Percentiles rank a stretch among this genome's conserved stretches.
Evolutionary conservation across 306 rosid species (phyloP).

Genomic region (Benincasa hispida): DNA sequence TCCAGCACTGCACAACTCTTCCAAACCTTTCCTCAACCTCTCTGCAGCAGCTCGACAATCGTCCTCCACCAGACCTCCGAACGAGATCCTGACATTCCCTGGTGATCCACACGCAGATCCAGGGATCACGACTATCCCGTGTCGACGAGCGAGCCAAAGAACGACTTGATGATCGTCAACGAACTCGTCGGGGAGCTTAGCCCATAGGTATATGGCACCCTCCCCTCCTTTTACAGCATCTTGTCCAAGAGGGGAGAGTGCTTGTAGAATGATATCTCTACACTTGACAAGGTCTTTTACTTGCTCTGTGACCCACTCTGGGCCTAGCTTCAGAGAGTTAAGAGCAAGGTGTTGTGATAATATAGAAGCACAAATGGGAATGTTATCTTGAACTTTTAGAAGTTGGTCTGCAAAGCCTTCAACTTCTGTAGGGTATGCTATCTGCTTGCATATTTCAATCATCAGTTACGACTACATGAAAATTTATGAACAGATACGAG

Average conservation of each 20-base stretch:
- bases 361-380: slow-evolving; percentile 92
- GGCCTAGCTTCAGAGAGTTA: slow-evolving; percentile 63
- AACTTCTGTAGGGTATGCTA: slow-evolving; percentile 90
- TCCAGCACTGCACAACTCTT: slow-evolving; percentile 65
- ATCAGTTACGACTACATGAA: not conserved
- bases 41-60: slow-evolving; percentile 75
- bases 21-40: slow-evolving; percentile 60
- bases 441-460: slow-evolving; percentile 32
- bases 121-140: slow-evolving; percentile 75
- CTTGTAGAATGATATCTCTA: slow-evolving; percentile 45
- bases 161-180: slow-evolving; percentile 53
- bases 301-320: slow-evolving; percentile 56
- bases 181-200: slow-evolving; percentile 63
- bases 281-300: slow-evolving; percentile 57
- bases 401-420: slow-evolving; percentile 61
- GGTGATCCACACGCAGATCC: slow-evolving; percentile 74
- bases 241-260: slow-evolving; percentile 66
- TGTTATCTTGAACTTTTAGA: slow-evolving; percentile 95
- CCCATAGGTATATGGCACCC: slow-evolving; percentile 93
- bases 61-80: slow-evolving; percentile 66
- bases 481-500: not conserved
- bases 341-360: slow-evolving; percentile 84
- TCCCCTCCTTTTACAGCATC: slow-evolving; percentile 88
- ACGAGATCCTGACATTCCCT: slow-evolving; percentile 72
- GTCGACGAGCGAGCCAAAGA: slow-evolving; percentile 67